Evolutionary conservation across 2,329 filamentous ascomycete species (phyloP).

Genomic region (Thermoascus crustaceus): DNA sequence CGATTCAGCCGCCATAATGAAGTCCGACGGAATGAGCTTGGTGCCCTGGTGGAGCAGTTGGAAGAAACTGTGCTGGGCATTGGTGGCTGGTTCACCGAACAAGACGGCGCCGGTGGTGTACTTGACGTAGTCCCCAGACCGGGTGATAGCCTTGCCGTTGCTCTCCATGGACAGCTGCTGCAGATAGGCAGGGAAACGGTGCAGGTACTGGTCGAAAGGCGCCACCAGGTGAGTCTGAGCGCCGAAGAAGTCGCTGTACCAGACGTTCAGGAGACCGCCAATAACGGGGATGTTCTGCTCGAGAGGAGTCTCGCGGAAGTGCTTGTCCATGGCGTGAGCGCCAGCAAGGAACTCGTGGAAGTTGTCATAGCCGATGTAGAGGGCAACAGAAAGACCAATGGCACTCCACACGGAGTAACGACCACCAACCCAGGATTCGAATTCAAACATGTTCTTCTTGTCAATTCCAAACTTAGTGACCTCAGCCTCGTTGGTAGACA

Average conservation of each 20-base stretch:
- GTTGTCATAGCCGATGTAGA: conserved; percentile 96
- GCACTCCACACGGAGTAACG: conserved; percentile 99
- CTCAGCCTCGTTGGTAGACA: conserved; percentile 91
- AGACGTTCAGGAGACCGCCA: conserved; percentile 88
- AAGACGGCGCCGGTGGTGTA: conserved; percentile 95
- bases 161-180: conserved; percentile 99
- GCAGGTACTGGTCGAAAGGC: conserved; percentile 97
- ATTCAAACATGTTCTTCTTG: conserved; percentile 99
- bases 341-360: conserved; percentile 93
- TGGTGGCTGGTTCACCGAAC: conserved; percentile 97
- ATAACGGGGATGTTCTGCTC: conserved; percentile 92
- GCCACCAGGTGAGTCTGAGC: conserved; percentile 96
- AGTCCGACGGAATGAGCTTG: conserved; percentile 96
- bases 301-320: conserved; percentile 85
- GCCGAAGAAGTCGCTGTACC: conserved; percentile 98
- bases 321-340: conserved; percentile 96
- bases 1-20: conserved; percentile 90
- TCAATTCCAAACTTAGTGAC: conserved; percentile 99
- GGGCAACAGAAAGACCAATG: conserved; percentile 85
- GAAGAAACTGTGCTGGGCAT: conserved; percentile 99
- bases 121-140: conserved; percentile 78
- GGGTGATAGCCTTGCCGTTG: conserved; percentile 94
- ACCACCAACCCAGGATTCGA: conserved; percentile 96
- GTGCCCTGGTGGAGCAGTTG: conserved; percentile 98
- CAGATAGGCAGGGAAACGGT: conserved; percentile 97